Evolutionary conservation across 1,284 basidiomycete species (phyloP), one percentile per base, ranked within the genome.

Genomic region (Apiotrichum akiyoshidainum): DNA sequence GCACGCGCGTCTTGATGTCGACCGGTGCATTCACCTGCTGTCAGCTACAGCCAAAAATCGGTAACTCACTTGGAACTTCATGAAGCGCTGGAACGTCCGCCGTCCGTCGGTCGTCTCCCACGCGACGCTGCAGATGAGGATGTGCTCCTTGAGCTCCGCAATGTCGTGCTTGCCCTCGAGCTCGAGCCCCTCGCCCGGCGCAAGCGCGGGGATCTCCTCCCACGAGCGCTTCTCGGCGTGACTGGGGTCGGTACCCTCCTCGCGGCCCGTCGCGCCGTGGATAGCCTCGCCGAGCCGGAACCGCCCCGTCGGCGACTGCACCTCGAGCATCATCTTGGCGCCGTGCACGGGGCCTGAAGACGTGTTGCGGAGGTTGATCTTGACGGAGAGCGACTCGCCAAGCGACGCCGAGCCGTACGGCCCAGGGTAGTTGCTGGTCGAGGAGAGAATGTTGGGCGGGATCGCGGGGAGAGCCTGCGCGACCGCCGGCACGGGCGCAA

Each of bases 1-100:
- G 88, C 0, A 92, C 89, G 74, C 92, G 91, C 12, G 90, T 92
- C 78, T 92, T 92, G 61, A 93, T 91, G 1, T 89, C 89, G 8
- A 94, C 79, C 1, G 90, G 91, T 65, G 92, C 91, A 13, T 86
- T 88, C 12, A 90, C 89, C 89, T 92, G 65, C 9, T 44, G 56
- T 64, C 40, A 60, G 56, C 37, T 10, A 6, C 5, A 37, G 5
- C 37, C 5, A 11, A 11, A 11, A 3, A 37, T 13, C 22, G 21
- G 7, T 8, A 31, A 83, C 87, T 73, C 70, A 91, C 90, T 42
- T 83, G 84, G 74, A 92, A 93, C 74, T 91, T 92, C 79, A 92
- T 89, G 77, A 90, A 92, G 71, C 92, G 90, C 60, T 88, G 83
- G 71, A 92, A 90, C 37, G 85, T 86, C 70, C 88, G 84, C 35